These are phyloP conservation scores for Jamesozyma rosinii DNA, from an alignment of 805 yeast species.

Conservation along the genomic window DNA sequence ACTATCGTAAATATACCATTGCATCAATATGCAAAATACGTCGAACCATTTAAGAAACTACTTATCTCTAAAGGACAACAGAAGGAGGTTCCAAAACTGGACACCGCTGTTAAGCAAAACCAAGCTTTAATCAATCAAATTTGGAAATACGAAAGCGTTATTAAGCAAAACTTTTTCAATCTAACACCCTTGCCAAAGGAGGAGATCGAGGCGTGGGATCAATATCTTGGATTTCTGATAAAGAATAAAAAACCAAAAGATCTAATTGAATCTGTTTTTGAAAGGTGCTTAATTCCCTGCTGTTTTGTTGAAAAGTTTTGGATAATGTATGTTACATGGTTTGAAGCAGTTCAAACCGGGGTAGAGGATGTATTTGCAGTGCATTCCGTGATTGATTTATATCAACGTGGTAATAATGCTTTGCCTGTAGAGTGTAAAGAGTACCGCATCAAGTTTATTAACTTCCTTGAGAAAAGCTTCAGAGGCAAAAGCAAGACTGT, in stretches of 20 bases:
- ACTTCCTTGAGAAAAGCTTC: constrained; percentile 12
- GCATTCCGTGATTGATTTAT: constrained; percentile 33
- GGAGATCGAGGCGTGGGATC: constrained; percentile 47
- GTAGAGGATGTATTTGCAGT: neutral
- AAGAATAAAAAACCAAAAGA: constrained; percentile 20
- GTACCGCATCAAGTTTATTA: constrained; percentile 15
- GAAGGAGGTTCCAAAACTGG: constrained; percentile 26
- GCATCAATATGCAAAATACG: constrained; percentile 79
- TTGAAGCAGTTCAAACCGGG: neutral
- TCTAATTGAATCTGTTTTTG: constrained; percentile 45
- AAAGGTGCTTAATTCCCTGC: constrained; percentile 63
- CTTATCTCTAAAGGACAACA: constrained; percentile 6
- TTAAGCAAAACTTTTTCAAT: constrained; percentile 52
- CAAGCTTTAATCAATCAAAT: constrained; percentile 41
- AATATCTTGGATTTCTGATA: constrained; percentile 52
- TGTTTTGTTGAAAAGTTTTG: constrained; percentile 55
- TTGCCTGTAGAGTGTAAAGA: constrained; percentile 27
- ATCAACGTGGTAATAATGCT: constrained; percentile 41
- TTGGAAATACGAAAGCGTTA: constrained; percentile 65
- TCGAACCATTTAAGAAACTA: constrained; percentile 38
- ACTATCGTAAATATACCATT: constrained; percentile 53
- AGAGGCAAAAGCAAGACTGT: constrained; percentile 4
- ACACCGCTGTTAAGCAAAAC: constrained; percentile 38
- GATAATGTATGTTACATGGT: constrained; percentile 55
- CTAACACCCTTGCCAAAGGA: constrained; percentile 37